phyloP scores from a whole-genome alignment of 148 eudicot species.

The Silene uniflora region DNA sequence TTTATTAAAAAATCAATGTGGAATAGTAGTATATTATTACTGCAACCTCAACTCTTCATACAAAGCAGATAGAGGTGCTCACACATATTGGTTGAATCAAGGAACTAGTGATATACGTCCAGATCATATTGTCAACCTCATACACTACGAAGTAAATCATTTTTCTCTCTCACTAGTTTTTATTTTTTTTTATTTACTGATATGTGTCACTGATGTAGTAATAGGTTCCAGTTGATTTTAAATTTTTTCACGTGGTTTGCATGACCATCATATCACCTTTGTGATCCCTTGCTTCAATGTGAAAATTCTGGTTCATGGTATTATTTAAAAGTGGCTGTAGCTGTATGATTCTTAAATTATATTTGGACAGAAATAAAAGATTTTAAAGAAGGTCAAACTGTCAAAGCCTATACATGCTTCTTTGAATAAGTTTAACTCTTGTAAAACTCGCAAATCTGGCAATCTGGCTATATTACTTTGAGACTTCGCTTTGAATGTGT shows the following conservation, averaged over 20 bases:
- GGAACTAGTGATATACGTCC: constrained; percentile 69
- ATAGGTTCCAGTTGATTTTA: background rate
- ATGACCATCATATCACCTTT: background rate
- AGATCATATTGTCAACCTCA: constrained; percentile 78
- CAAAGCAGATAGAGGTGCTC: constrained; percentile 91
- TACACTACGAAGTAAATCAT: constrained; percentile 73
- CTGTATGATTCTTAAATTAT: background rate
- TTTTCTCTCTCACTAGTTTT: background rate
- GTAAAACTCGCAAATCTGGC: background rate
- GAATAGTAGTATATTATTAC: background rate
- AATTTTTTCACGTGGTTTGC: background rate
- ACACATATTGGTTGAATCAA: constrained; percentile 69
- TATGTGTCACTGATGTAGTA: background rate
- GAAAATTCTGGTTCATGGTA: background rate
- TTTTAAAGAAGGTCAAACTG: background rate
- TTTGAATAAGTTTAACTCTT: background rate
- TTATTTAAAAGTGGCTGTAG: background rate
- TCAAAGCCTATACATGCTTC: background rate
- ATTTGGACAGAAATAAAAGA: background rate
- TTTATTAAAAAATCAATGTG: background rate
- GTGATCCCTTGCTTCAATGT: constrained; percentile 1
- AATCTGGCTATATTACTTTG: background rate
- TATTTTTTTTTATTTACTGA: too few relatives aligned
- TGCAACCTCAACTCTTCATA: constrained; percentile 48
- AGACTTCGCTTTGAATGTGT: background rate